These are phyloP conservation scores for Colletotrichum lini DNA, from an alignment of 2,329 filamentous ascomycete genomes.

Conservation along the genomic window DNA sequence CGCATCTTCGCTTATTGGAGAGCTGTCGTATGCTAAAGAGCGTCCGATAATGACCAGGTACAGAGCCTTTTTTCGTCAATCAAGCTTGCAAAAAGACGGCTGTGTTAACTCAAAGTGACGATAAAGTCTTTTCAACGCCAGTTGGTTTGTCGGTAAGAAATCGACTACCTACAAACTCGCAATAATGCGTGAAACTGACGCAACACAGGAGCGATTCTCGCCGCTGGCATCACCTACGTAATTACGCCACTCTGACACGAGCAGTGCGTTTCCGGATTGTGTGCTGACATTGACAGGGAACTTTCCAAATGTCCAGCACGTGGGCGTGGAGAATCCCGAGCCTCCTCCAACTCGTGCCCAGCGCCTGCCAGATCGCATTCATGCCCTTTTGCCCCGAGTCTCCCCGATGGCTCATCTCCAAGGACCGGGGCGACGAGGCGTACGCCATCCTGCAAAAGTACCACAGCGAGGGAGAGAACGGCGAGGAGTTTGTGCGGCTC, in stretches of 20 bases:
- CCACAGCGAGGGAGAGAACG: constrained; percentile 65
- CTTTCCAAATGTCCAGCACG: constrained; percentile 30
- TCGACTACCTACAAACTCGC: no score
- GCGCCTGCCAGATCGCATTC: constrained; percentile 46
- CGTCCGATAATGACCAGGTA: constrained; percentile 66
- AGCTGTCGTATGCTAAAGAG: constrained; percentile 68
- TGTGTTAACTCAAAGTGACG: neutral
- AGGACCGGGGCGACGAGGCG: constrained; percentile 52
- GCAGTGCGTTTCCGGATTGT: no score
- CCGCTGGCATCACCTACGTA: constrained; percentile 31
- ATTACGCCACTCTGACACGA: neutral
- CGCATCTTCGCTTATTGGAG: constrained; percentile 65
- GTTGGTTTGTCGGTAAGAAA: constrained; percentile 28
- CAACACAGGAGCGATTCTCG: constrained; percentile 14
- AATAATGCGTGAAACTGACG: neutral
- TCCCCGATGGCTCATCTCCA: constrained; percentile 52
- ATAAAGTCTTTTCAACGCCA: constrained; percentile 59
- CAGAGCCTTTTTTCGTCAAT: neutral
- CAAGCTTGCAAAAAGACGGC: neutral
- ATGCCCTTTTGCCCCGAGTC: constrained; percentile 55
- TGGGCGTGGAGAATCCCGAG: constrained; percentile 40
- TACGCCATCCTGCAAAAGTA: constrained; percentile 55
- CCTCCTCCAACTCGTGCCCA: constrained; percentile 41
- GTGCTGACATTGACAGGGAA: constrained; percentile 3
- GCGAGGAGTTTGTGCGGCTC: constrained; percentile 66